Evolutionary conservation across 2,329 filamentous ascomycete genomes (phyloP), one percentile per base, ranked within the genome.

Genomic region (Cladosporium sp.): DNA sequence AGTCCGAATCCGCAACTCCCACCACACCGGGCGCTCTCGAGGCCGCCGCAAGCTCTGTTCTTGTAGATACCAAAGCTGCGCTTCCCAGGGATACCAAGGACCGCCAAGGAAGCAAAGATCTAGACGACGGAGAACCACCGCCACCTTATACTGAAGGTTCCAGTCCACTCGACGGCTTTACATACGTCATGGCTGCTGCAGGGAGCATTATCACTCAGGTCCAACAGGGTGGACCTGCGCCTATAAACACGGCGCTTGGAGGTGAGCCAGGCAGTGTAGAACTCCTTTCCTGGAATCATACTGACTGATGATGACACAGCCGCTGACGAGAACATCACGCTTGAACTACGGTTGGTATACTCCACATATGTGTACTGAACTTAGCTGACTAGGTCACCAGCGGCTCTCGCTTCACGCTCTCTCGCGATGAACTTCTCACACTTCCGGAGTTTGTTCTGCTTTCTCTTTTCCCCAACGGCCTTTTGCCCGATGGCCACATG

Each of bases 201-300:
- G 93, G 93, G 82, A 97, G 94, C 84, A 96, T 99, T 73, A 96
- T 99, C 79, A 99, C 94, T 77, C 94, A 99, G 80, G 94, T 99
- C 69, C 92, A 96, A 74, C 94, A 99, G 77, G 89, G 89, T 65
- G 92, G 89, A 52, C 82, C 84, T 20, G 89, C 92, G 69, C 89
- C 92, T 38, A 86, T 97, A 67, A 96, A 94, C 75, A 89, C 90
- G 28, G 63, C 70, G 58, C 82, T 97, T 61, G 91, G 90, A 84
- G 90, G 90, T 92, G 78, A 47, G 59, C 42, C 3, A 47, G 9
- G 11, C n/a, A 4, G 20, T 19, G 9, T 7, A 5, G 2, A 4
- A 30, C 30, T 51, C n/a, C 1, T 7, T 6, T 2, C 2, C 19
- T 12, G 25, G 14, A 40, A 14, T 14, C 3, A n/a, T 25, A 42